These are phyloP conservation scores for Pulveroboletus sp. DNA, from an alignment of 1,284 basidiomycete species.

Conservation along the genomic window DNA sequence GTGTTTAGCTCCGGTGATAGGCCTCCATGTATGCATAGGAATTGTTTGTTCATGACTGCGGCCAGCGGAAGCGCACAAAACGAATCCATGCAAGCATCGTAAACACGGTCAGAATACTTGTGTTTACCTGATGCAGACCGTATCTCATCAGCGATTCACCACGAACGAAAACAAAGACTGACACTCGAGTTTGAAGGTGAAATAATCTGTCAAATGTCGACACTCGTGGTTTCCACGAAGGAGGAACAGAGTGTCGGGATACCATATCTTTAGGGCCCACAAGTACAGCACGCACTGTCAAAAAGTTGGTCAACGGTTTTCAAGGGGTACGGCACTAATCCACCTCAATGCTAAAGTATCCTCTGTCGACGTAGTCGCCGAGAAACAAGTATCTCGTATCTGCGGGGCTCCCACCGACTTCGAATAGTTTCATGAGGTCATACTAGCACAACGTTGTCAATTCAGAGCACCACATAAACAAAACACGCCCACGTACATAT, in stretches of 20 bases:
- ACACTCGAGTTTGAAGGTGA: conserved; percentile 92
- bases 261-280: conserved; percentile 91
- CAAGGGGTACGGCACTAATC: conserved; percentile 18
- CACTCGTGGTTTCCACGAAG: conserved; percentile 93
- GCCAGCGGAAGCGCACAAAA: conserved; percentile 92
- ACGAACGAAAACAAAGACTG: conserved; percentile 35
- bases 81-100: conserved; percentile 91
- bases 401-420: conserved; percentile 91
- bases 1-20: conserved; percentile 90
- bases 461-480: conserved; percentile 6
- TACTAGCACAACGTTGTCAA: conserved; percentile 52
- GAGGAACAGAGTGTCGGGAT: conserved; percentile 86
- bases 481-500: conserved; percentile 67
- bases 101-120: conserved; percentile 89
- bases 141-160: conserved; percentile 11
- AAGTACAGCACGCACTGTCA: conserved; percentile 85
- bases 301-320: conserved; percentile 2
- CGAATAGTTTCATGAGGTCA: conserved; percentile 94
- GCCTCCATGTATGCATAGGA: conserved; percentile 93
- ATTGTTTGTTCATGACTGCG: conserved; percentile 97
- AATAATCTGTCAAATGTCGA: conserved; percentile 84
- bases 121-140: conserved; percentile 72
- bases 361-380: conserved; percentile 94
- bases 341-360: conserved; percentile 91
- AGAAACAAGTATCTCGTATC: conserved; percentile 93